Conservation (phyloP, 2,329 filamentous ascomycete genomes). For the Ophiostoma populinum region DNA sequence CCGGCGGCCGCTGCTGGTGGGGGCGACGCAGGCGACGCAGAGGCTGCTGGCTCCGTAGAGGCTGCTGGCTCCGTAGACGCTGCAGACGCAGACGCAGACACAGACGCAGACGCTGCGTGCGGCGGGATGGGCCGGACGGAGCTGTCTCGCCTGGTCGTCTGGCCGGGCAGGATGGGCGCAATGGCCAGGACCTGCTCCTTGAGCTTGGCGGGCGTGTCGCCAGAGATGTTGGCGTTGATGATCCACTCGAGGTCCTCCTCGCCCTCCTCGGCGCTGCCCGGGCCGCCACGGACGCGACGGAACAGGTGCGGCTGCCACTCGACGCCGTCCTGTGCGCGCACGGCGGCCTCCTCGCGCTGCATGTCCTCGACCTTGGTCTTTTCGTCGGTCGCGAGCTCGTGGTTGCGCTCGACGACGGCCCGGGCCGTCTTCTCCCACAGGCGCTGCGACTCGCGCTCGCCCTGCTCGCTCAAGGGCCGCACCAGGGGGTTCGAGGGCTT, state of each 20-base stretch:
- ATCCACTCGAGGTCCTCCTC: constrained; percentile 92
- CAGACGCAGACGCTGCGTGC: constrained; percentile 9
- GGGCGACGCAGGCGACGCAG: constrained; percentile 9
- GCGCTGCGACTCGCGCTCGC: constrained; percentile 73
- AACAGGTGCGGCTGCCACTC: constrained; percentile 87
- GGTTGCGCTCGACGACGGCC: constrained; percentile 71
- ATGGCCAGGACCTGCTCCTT: constrained; percentile 73
- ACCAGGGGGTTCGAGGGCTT: constrained; percentile 58
- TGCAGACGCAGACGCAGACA: no score
- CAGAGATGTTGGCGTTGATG: constrained; percentile 62
- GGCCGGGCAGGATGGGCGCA: constrained; percentile 67
- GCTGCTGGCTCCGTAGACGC: no score
- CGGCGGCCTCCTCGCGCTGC: constrained; percentile 76
- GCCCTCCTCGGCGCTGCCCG: constrained; percentile 56
- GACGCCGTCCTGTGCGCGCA: constrained; percentile 56
- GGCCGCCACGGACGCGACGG: constrained; percentile 52
- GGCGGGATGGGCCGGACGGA: constrained; percentile 33
- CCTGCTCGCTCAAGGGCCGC: constrained; percentile 71
- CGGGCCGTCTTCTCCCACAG: constrained; percentile 70
- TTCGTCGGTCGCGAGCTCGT: constrained; percentile 78
- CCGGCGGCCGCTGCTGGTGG: constrained; percentile 6
- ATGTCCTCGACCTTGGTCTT: constrained; percentile 93
- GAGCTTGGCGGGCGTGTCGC: constrained; percentile 47
- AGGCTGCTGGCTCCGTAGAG: constrained; percentile 9
- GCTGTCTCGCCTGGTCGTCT: constrained; percentile 38